Base-by-base conservation (phyloP, 495 filamentous ascomycete genomes). In the Aspergillus ellipticus region DNA sequence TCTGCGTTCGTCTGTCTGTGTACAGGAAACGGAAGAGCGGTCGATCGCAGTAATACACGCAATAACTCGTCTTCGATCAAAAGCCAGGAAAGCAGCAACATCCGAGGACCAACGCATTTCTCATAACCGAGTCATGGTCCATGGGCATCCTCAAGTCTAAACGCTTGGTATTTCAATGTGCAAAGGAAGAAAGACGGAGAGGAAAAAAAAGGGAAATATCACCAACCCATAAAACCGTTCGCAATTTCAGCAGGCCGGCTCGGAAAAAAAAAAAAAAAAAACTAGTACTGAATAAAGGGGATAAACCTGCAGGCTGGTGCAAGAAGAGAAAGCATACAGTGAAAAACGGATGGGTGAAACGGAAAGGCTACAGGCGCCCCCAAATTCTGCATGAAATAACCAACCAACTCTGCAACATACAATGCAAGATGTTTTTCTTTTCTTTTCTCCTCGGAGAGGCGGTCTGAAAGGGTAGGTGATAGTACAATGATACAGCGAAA, bases 331-430 rank as follows among this genome's bases (percentile, higher is more conserved):
- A 65, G 62, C 59, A 55, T 60, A 65, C 61, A 66, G 64, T 56
- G 29, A 57, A 59, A 48, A 63, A 55, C 41, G 28, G 60, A 59
- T 24, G 48, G 61, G 41, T 39, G 51, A 58, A 63, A 64, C 64
- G 17, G 53, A 54, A 37, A 61, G 65, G 68, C 68, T 65, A 58
- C 43, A 60, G 55, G 59, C 51, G 65, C 71, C 67, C 24, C 45
- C 67, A 71, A 58, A 73, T 70, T 63, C 59, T 69, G 65, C 65
- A 67, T 65, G 57, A 66, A 66, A 74, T 75, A 73, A 73, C 66
- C 68, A 75, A 72, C 68, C 71, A 72, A 67, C 66, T 73, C 64
- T 63, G 63, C 66, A 63, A 71, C 62, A 53, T 68, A 66, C 66
- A 52, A 65, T 70, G 69, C 67, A 71, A 69, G 53, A 70, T 71